phyloP scores from a whole-genome alignment of 345 rosid species.

The Aegle marmelos region DNA sequence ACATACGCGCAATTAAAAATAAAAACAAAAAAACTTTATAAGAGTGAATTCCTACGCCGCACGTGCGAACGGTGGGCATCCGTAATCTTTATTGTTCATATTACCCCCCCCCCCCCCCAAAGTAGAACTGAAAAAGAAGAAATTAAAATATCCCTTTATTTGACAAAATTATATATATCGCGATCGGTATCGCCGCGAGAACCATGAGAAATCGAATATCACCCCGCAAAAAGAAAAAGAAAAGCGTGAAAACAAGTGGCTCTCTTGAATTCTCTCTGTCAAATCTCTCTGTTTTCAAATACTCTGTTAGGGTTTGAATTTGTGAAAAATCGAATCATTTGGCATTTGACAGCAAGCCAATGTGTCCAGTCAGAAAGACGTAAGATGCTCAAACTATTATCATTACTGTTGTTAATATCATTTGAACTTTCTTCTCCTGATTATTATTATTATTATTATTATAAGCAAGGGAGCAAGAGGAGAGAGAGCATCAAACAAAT shows the following conservation, averaged over 20 bases:
- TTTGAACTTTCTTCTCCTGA: not conserved
- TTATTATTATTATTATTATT: no score
- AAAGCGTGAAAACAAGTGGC: slow-evolving; percentile 2
- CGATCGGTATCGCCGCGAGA: not conserved
- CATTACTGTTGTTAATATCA: not conserved
- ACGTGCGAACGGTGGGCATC: slow-evolving; percentile 11
- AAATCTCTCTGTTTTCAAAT: not conserved
- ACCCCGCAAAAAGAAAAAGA: not conserved
- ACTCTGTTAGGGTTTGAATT: slow-evolving; percentile 4
- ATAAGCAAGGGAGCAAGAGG: not conserved
- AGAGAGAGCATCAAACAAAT: slow-evolving; percentile 6
- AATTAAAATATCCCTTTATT: not conserved
- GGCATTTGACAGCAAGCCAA: not conserved
- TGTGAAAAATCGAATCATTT: slow-evolving; percentile 21
- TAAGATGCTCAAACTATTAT: not conserved
- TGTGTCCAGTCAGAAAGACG: slow-evolving; percentile 8
- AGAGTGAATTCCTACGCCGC: not conserved
- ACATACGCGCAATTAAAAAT: no score
- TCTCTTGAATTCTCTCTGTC: not conserved
- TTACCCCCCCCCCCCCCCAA: no score
- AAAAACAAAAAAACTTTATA: not conserved
- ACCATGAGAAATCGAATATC: not conserved
- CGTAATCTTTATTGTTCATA: not conserved
- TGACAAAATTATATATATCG: not conserved
- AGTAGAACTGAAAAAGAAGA: not conserved